Evolutionary conservation across 495 filamentous ascomycete genomes (phyloP).

Genomic region (Penicillium roqueforti): DNA sequence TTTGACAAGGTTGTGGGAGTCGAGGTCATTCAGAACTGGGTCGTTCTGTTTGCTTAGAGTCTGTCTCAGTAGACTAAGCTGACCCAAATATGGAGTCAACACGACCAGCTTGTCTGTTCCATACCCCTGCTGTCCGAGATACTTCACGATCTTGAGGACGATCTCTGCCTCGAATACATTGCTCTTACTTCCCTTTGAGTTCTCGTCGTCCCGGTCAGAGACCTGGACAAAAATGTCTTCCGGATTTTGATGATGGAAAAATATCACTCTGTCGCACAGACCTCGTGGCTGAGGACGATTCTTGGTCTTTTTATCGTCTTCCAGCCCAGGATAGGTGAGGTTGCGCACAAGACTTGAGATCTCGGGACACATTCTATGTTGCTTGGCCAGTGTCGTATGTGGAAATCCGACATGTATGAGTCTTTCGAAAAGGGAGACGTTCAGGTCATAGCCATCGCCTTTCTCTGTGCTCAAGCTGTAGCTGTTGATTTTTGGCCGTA

Average conservation of each 20-base stretch:
- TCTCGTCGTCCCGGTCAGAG: conserved; percentile 50
- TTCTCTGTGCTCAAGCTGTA: conserved; percentile 62
- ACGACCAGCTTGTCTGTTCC: conserved; percentile 61
- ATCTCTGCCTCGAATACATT: conserved; percentile 68
- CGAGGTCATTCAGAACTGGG: conserved; percentile 65
- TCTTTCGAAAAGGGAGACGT: conserved; percentile 69
- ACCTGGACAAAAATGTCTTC: conserved; percentile 42
- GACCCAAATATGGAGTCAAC: conserved; percentile 71
- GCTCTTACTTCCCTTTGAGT: conserved; percentile 48
- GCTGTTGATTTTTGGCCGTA: conserved; percentile 67
- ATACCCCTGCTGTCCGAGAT: conserved; percentile 75
- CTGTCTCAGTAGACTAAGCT: conserved; percentile 56
- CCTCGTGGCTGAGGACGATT: conserved; percentile 51
- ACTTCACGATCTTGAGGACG: conserved; percentile 62
- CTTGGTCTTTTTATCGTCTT: conserved; percentile 53
- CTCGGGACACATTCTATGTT: conserved; percentile 69
- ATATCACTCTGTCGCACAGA: conserved; percentile 59
- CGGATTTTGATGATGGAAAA: conserved; percentile 56
- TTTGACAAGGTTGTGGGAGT: conserved; percentile 60
- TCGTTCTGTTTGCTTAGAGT: conserved; percentile 53
- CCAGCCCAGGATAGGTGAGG: conserved; percentile 61
- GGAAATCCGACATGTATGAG: conserved; percentile 53
- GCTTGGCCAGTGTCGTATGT: conserved; percentile 54
- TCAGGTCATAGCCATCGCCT: conserved; percentile 65
- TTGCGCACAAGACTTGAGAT: conserved; percentile 58